These are phyloP conservation scores for Pichia paraexigua DNA, from an alignment of 805 yeast species.

Conservation along the genomic window DNA sequence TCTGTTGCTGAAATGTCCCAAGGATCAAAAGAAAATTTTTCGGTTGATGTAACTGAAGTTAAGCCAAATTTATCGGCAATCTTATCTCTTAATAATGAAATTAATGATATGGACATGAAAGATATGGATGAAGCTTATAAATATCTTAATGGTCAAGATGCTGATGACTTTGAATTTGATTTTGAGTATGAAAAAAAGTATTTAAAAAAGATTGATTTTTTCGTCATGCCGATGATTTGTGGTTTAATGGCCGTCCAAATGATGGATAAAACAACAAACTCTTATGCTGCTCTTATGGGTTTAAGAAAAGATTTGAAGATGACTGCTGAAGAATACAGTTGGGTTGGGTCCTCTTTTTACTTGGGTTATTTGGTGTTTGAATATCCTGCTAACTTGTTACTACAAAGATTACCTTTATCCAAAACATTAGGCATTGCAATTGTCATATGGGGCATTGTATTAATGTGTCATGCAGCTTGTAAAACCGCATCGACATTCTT, in stretches of 20 bases:
- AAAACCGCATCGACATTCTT: conserved; percentile 36
- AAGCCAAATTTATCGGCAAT: neutral
- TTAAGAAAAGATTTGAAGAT: conserved; percentile 32
- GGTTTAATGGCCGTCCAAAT: conserved; percentile 23
- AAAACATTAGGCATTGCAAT: conserved; percentile 31
- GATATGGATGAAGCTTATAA: conserved; percentile 7
- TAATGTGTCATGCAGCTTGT: conserved; percentile 40
- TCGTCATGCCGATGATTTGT: conserved; percentile 28
- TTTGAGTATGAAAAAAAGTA: conserved; percentile 7
- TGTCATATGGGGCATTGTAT: conserved; percentile 38
- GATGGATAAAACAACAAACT: conserved; percentile 36
- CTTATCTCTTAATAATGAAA: conserved; percentile 1
- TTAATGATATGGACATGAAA: neutral
- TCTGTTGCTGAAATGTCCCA: neutral
- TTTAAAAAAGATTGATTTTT: conserved; percentile 28
- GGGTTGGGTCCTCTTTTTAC: conserved; percentile 33
- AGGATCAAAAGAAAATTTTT: neutral
- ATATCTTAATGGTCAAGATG: neutral
- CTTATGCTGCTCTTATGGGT: conserved; percentile 41
- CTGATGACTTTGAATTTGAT: conserved; percentile 1
- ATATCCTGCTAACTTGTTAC: conserved; percentile 34
- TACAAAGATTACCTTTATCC: conserved; percentile 33
- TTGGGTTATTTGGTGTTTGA: conserved; percentile 41
- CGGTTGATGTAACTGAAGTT: neutral
- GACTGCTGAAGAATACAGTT: conserved; percentile 38